Conservation (phyloP, 2,329 filamentous ascomycete species). For the Pseudovirgaria hyperparasitica region DNA sequence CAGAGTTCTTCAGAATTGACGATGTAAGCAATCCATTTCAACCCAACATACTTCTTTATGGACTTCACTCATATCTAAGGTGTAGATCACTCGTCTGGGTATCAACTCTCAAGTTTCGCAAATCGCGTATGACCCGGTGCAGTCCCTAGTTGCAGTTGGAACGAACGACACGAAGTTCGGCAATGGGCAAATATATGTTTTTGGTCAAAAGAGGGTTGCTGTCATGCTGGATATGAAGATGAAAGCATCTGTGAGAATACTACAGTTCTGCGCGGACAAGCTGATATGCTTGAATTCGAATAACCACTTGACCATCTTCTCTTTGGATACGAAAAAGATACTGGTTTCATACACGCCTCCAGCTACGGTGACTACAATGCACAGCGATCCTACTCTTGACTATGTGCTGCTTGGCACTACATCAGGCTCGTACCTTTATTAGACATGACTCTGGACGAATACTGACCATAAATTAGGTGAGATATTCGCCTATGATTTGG, state of each 20-base stretch:
- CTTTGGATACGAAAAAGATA: constrained; percentile 56
- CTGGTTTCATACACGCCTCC: constrained; percentile 62
- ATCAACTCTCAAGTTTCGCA: constrained; percentile 57
- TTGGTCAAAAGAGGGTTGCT: constrained; percentile 70
- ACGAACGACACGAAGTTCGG: constrained; percentile 81
- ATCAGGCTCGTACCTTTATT: constrained; percentile 37
- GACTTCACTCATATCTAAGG: constrained; percentile 3
- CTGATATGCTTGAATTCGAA: constrained; percentile 74
- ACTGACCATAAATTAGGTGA: constrained; percentile 41
- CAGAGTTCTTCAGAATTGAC: constrained; percentile 70
- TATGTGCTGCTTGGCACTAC: constrained; percentile 80
- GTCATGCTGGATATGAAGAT: constrained; percentile 60
- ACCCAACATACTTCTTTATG: constrained; percentile 9
- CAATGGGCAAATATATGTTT: constrained; percentile 75
- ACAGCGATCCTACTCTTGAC: constrained; percentile 82
- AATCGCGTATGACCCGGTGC: constrained; percentile 82
- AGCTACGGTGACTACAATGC: constrained; percentile 59
- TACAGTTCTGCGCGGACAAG: constrained; percentile 80
- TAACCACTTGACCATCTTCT: constrained; percentile 76
- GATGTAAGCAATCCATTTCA: constrained; percentile 42
- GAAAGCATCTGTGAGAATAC: constrained; percentile 58
- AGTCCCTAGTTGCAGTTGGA: constrained; percentile 84
- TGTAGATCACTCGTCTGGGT: constrained; percentile 57
- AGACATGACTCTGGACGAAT: neutral
- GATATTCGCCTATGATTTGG: constrained; percentile 83